Evolutionary conservation across 805 yeast genomes (phyloP).

Genomic region (Ogataea chonburiensis): DNA sequence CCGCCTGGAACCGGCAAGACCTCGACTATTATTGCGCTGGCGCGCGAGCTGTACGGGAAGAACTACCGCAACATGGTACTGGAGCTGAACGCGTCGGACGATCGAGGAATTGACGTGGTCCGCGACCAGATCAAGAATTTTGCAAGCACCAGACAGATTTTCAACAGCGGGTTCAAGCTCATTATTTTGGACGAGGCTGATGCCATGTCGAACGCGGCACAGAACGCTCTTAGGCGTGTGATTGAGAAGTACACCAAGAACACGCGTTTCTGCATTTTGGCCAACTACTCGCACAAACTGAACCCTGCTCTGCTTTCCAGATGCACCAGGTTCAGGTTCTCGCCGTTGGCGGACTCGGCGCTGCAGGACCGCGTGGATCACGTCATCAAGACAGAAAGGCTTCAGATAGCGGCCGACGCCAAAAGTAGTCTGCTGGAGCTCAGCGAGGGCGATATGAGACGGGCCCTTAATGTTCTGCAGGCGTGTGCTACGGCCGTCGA

Average conservation of each 20-base stretch:
- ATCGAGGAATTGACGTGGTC: slow-evolving; percentile 97
- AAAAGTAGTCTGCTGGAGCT: slow-evolving; percentile 62
- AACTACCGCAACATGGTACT: slow-evolving; percentile 84
- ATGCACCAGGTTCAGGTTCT: slow-evolving; percentile 92
- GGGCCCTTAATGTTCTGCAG: slow-evolving; percentile 88
- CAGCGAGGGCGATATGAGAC: slow-evolving; percentile 95
- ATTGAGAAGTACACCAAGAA: slow-evolving; percentile 93
- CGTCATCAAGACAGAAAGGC: slow-evolving; percentile 67
- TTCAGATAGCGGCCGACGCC: slow-evolving; percentile 60
- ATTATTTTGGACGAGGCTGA: slow-evolving; percentile 95
- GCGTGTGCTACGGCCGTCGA: slow-evolving; percentile 83
- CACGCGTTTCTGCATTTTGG: slow-evolving; percentile 93
- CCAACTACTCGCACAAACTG: slow-evolving; percentile 92
- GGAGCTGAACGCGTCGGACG: slow-evolving; percentile 95
- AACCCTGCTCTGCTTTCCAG: slow-evolving; percentile 94
- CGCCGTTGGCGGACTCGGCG: slow-evolving; percentile 71
- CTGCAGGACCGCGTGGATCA: slow-evolving; percentile 63
- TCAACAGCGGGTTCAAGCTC: slow-evolving; percentile 79
- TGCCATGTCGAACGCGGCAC: slow-evolving; percentile 88
- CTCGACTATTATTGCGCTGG: slow-evolving; percentile 82
- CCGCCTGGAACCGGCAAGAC: slow-evolving; percentile 96
- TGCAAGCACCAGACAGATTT: slow-evolving; percentile 94
- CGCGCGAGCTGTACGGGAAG: slow-evolving; percentile 81
- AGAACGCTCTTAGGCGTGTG: slow-evolving; percentile 75
- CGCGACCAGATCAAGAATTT: slow-evolving; percentile 95